Conservation (phyloP, 179 eudicot species). For the Corrigiola litoralis region DNA sequence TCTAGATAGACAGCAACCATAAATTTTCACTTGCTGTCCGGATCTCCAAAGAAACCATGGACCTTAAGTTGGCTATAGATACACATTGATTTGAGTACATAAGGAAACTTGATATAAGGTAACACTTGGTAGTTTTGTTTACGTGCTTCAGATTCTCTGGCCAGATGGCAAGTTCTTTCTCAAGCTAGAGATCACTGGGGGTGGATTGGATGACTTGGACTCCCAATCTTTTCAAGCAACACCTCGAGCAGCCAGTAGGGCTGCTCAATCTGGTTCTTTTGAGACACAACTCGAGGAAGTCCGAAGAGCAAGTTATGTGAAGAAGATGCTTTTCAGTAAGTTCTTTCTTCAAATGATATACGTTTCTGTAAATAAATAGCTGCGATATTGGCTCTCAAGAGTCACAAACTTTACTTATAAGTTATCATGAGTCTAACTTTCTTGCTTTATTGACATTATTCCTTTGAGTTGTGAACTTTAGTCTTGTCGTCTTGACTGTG, state of each 20-base stretch:
- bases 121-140: no score
- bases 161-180: slow-evolving; percentile 86
- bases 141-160: slow-evolving; percentile 69
- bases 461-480: neutral
- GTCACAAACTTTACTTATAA: neutral
- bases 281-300: slow-evolving; percentile 90
- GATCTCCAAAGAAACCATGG: no score
- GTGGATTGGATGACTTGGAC: slow-evolving; percentile 38
- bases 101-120: no score
- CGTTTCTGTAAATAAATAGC: no score
- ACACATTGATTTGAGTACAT: no score
- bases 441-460: neutral
- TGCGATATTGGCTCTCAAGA: neutral
- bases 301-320: slow-evolving; percentile 82
- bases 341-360: neutral
- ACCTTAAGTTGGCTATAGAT: no score
- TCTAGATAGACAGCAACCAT: no score
- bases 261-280: slow-evolving; percentile 51
- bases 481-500: no score
- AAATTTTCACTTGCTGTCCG: neutral
- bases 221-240: slow-evolving; percentile 41
- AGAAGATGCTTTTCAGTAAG: slow-evolving; percentile 80
- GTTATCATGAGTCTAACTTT: neutral
- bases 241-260: slow-evolving; percentile 31
- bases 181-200: slow-evolving; percentile 37